Conservation (phyloP, 305 asterid genomes). For the Fraxinus ornus region DNA sequence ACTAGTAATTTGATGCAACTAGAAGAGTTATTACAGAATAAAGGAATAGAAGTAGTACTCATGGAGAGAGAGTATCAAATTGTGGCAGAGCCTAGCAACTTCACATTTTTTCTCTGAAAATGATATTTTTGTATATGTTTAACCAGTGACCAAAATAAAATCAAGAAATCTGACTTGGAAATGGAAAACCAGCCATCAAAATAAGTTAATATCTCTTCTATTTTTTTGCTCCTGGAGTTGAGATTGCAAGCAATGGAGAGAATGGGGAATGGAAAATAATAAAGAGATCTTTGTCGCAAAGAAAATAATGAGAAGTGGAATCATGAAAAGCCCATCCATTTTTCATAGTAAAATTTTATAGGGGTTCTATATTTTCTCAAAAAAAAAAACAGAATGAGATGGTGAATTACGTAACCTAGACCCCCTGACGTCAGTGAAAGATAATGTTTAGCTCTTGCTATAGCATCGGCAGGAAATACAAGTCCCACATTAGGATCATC, state of each 20-base stretch:
- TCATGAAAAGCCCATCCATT: neutral
- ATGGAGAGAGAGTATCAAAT: neutral
- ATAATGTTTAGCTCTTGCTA: constrained; percentile 88
- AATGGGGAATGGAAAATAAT: neutral
- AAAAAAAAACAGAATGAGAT: neutral
- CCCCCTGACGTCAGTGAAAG: constrained; percentile 83
- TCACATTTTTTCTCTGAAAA: neutral
- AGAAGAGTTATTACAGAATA: neutral
- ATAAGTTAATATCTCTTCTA: neutral
- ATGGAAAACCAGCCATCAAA: neutral
- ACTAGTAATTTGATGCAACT: neutral
- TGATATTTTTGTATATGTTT: neutral
- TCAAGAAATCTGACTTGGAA: neutral
- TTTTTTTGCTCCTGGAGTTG: neutral
- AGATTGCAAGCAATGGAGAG: neutral
- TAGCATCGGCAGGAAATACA: constrained; percentile 96
- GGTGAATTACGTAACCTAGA: constrained; percentile 53
- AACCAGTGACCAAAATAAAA: neutral
- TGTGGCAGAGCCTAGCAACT: constrained; percentile 1
- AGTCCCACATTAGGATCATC: constrained; percentile 98
- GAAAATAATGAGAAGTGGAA: neutral
- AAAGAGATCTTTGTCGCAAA: neutral
- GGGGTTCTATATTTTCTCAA: neutral
- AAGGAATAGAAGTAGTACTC: neutral
- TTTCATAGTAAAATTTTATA: neutral